Conservation (phyloP, 2,329 filamentous ascomycete genomes). For the Teratosphaeria epicoccoides region DNA sequence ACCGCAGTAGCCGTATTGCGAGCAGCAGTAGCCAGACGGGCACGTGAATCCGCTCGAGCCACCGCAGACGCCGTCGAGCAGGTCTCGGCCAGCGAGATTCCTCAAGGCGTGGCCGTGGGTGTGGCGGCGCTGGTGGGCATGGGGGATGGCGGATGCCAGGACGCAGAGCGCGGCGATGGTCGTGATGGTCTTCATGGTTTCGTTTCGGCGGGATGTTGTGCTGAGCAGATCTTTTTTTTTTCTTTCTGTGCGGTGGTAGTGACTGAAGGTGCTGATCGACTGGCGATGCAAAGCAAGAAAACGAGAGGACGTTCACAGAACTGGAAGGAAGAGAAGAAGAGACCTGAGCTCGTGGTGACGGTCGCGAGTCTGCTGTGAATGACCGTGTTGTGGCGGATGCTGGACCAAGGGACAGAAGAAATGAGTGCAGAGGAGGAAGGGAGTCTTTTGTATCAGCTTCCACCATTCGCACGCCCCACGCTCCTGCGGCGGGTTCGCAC, state of each 20-base stretch:
- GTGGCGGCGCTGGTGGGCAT: slow-evolving; percentile 5
- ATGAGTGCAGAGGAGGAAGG: background rate
- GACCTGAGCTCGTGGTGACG: background rate
- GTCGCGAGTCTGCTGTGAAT: background rate
- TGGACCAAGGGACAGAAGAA: background rate
- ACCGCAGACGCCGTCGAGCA: slow-evolving; percentile 12
- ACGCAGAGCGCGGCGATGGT: slow-evolving; percentile 9
- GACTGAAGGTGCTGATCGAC: slow-evolving; percentile 9
- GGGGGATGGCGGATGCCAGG: slow-evolving; percentile 11
- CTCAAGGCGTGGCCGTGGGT: background rate
- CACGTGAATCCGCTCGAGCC: slow-evolving; percentile 10
- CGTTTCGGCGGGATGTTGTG: background rate
- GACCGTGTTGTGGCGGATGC: background rate
- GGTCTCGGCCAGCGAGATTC: background rate
- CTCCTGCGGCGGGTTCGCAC: too few species aligned
- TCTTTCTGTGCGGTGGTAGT: slow-evolving; percentile 1
- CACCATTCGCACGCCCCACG: background rate
- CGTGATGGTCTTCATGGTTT: slow-evolving; percentile 5
- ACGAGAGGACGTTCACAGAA: slow-evolving; percentile 7
- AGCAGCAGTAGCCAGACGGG: slow-evolving; percentile 13
- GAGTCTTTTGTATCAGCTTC: background rate
- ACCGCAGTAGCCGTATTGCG: slow-evolving; percentile 16
- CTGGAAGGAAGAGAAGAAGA: background rate
- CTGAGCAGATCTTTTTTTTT: background rate
- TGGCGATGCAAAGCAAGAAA: slow-evolving; percentile 7